Conservation (phyloP, 257 asterid species). For the Schizonepeta tenuifolia region DNA sequence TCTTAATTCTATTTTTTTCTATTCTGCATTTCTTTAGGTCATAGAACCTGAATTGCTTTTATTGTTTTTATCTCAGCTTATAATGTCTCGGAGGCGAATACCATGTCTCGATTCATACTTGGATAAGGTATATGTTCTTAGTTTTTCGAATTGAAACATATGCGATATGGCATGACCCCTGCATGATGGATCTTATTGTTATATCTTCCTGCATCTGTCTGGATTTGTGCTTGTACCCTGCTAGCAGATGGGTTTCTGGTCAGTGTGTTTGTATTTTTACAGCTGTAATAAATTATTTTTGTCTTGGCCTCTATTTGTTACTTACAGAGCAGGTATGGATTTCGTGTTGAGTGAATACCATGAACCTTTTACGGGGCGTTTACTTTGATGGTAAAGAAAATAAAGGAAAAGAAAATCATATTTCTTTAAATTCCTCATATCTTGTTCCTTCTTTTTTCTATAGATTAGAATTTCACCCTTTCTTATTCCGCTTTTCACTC, state of each 20-base stretch:
- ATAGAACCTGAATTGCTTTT: constrained; percentile 15
- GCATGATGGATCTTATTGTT: constrained; percentile 23
- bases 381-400: too few species aligned
- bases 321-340: constrained; percentile 11
- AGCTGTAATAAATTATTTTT: constrained; percentile 6
- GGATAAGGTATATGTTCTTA: constrained; percentile 76
- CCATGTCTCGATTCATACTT: constrained; percentile 96
- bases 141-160: constrained; percentile 25
- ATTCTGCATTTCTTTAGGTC: constrained; percentile 14
- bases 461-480: too few species aligned
- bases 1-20: neutral
- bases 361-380: neutral
- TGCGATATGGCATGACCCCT: neutral
- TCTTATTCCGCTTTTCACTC: too few species aligned
- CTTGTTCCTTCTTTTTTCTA: too few species aligned
- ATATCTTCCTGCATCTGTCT: constrained; percentile 13
- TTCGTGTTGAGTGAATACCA: constrained; percentile 23
- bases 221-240: constrained; percentile 13
- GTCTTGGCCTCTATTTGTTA: neutral
- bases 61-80: constrained; percentile 63
- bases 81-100: constrained; percentile 96
- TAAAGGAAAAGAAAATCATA: too few species aligned
- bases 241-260: neutral
- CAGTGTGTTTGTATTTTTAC: neutral
- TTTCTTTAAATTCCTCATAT: too few species aligned